phyloP scores from a whole-genome alignment of 345 rosid genomes.

The Eucalyptus pumila region DNA sequence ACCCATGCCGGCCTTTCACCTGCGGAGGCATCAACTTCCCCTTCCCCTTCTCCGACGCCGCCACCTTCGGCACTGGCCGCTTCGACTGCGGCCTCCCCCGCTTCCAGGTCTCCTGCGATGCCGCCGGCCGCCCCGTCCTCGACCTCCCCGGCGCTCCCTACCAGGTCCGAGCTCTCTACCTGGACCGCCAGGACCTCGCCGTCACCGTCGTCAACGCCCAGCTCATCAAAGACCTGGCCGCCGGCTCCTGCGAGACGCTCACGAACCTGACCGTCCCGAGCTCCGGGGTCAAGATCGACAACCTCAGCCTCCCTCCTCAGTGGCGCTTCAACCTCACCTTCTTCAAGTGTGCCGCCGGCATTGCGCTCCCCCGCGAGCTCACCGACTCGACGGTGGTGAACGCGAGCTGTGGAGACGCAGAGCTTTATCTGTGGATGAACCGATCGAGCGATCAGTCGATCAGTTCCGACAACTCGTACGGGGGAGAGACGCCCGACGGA shows the following conservation, averaged over 20 bases:
- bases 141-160: not conserved
- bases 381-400: not conserved
- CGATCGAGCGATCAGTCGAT: no score
- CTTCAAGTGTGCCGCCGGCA: not conserved
- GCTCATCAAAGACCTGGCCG: not conserved
- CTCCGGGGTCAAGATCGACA: not conserved
- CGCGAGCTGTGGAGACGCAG: not conserved
- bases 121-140: not conserved
- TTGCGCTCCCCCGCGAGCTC: not conserved
- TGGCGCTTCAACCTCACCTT: slow-evolving; percentile 1
- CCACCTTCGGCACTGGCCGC: not conserved
- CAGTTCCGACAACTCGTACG: not conserved
- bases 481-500: not conserved
- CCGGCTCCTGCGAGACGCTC: slow-evolving; percentile 5
- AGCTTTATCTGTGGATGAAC: not conserved
- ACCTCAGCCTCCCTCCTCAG: not conserved
- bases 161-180: not conserved
- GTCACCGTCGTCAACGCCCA: slow-evolving; percentile 3
- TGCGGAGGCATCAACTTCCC: slow-evolving; percentile 17
- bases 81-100: slow-evolving; percentile 16
- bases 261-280: not conserved
- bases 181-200: not conserved
- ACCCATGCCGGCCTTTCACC: slow-evolving; percentile 2
- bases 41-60: slow-evolving; percentile 18
- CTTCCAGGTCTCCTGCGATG: slow-evolving; percentile 9